Percentiles rank a stretch among this genome's conserved stretches.
Evolutionary conservation across 768 basidiomycete species (phyloP).

Genomic region (Baorangia bicolor): DNA sequence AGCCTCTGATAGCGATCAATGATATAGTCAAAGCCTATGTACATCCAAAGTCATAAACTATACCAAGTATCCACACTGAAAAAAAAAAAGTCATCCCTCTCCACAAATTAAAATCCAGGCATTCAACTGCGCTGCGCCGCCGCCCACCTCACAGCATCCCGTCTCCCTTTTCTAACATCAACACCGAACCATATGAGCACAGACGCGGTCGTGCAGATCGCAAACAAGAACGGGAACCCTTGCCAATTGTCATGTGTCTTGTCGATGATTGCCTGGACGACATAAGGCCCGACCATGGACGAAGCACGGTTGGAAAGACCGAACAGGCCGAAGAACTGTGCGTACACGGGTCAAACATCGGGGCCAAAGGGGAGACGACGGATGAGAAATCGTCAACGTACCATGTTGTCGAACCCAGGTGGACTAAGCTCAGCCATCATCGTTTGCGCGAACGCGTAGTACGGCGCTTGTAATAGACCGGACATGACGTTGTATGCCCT

Average conservation of each 20-base stretch:
- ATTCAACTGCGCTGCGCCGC: conserved; percentile 21
- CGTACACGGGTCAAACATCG: not conserved
- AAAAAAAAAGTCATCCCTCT: no score
- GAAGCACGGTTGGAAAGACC: conserved; percentile 81
- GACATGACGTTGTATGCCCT: conserved; percentile 80
- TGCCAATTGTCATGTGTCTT: conserved; percentile 71
- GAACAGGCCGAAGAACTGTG: conserved; percentile 82
- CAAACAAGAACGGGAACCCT: conserved; percentile 83
- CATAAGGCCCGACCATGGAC: conserved; percentile 83
- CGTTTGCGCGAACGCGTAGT: conserved; percentile 81
- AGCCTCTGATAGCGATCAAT: no score
- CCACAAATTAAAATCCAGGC: no score
- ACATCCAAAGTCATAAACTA: no score
- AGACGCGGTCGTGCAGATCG: conserved; percentile 61
- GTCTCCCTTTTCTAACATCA: no score
- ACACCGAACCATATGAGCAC: conserved; percentile 76
- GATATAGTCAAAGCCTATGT: no score
- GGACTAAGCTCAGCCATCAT: conserved; percentile 90
- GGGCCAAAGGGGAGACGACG: not conserved
- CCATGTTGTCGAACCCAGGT: conserved; percentile 84
- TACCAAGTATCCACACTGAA: no score
- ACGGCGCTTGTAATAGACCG: conserved; percentile 82
- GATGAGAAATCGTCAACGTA: conserved; percentile 14
- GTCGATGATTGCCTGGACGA: conserved; percentile 81
- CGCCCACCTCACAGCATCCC: conserved; percentile 63